Evolutionary conservation across 2,329 filamentous ascomycete genomes (phyloP).

Genomic region (Microthyrium microscopicum): DNA sequence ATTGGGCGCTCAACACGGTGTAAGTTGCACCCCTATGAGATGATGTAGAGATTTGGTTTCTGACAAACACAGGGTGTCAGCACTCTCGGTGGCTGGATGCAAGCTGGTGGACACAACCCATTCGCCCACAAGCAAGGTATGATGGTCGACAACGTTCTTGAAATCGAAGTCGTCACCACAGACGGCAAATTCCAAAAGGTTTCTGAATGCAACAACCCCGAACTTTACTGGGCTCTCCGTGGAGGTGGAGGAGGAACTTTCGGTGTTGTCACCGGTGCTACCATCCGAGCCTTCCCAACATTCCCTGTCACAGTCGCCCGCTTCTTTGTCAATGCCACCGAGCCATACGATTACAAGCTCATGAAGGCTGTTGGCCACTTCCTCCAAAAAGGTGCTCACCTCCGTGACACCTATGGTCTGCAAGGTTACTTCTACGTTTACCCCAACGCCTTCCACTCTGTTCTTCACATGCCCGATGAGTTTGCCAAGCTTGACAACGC

Average conservation of each 20-base stretch:
- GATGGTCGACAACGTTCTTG: slow-evolving; percentile 4
- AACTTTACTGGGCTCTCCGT: slow-evolving; percentile 8
- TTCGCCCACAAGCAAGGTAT: slow-evolving; percentile 5
- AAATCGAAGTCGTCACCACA: slow-evolving; percentile 7
- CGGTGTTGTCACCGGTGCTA: slow-evolving; percentile 4
- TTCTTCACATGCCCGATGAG: slow-evolving; percentile 6
- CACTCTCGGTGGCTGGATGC: slow-evolving; percentile 6
- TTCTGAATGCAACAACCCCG: slow-evolving; percentile 7
- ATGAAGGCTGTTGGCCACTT: slow-evolving; percentile 4
- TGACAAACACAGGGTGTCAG: slow-evolving; percentile 2
- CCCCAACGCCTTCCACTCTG: slow-evolving; percentile 6
- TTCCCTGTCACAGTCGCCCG: slow-evolving; percentile 6
- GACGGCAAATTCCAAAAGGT: slow-evolving; percentile 7
- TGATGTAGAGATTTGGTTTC: not conserved
- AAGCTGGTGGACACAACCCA: slow-evolving; percentile 8
- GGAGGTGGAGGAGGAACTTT: slow-evolving; percentile 7
- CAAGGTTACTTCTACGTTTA: slow-evolving; percentile 7
- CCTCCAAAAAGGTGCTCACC: slow-evolving; percentile 4
- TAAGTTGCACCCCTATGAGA: slow-evolving; percentile 1
- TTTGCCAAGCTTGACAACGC: slow-evolving; percentile 3
- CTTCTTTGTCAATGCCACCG: slow-evolving; percentile 7
- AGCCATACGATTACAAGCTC: slow-evolving; percentile 1
- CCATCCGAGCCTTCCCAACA: slow-evolving; percentile 4
- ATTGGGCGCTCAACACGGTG: slow-evolving; percentile 7
- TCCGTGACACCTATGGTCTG: slow-evolving; percentile 5